Percentiles rank a stretch among this genome's conserved stretches.
Conservation (phyloP, 2,329 filamentous ascomycete genomes). For the Ophiostoma himal-ulmi region DNA sequence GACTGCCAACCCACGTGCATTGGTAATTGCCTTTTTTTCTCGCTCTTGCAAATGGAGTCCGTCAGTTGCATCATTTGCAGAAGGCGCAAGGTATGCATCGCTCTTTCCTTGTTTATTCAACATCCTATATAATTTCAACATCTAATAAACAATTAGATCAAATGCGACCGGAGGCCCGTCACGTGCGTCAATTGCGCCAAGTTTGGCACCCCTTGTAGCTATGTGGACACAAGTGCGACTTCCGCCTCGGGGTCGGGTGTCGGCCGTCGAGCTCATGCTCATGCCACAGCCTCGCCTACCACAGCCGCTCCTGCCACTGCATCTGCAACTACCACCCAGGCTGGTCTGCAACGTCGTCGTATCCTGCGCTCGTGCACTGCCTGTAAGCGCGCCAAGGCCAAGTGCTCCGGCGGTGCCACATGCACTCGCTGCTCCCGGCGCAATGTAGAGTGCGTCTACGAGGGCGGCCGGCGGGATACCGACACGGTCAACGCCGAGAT, state of each 20-base stretch:
- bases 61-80: constrained; percentile 30
- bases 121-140: neutral
- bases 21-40: too few relatives aligned
- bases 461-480: constrained; percentile 9
- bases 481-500: neutral
- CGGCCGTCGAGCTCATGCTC: constrained; percentile 8
- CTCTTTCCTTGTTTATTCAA: neutral
- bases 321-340: constrained; percentile 15
- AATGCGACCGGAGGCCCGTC: constrained; percentile 20
- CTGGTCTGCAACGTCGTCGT: constrained; percentile 20
- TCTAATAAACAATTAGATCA: constrained; percentile 15
- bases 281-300: neutral
- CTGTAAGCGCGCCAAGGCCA: constrained; percentile 50
- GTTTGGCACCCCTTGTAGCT: constrained; percentile 21
- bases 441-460: constrained; percentile 18
- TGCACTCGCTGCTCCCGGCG: constrained; percentile 18
- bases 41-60: constrained; percentile 12
- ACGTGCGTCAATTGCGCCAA: constrained; percentile 22
- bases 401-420: constrained; percentile 38
- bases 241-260: constrained; percentile 19
- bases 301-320: neutral
- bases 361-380: constrained; percentile 48
- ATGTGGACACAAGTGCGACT: constrained; percentile 19
- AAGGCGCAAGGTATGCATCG: constrained; percentile 19
- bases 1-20: neutral